Percentiles rank a stretch among this genome's conserved stretches.
phyloP scores from a whole-genome alignment of 768 basidiomycete species.

The Chlorophyllum brunneum region DNA sequence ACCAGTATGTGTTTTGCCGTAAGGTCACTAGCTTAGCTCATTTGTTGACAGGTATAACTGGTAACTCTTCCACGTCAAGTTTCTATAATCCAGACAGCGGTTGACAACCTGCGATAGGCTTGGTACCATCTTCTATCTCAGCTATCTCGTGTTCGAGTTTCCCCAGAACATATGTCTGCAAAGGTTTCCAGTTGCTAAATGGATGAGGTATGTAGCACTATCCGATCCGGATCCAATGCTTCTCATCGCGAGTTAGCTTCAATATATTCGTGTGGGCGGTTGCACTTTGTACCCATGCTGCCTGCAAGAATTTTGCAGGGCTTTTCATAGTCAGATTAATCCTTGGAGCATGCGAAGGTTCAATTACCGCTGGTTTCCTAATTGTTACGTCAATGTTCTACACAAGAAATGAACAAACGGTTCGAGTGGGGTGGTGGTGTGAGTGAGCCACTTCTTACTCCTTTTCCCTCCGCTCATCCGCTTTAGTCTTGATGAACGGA shows the following conservation, averaged over 20 bases:
- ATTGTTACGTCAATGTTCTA: constrained; percentile 80
- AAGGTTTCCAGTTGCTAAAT: constrained; percentile 71
- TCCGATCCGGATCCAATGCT: neutral
- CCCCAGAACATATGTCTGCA: constrained; percentile 73
- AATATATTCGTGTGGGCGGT: constrained; percentile 69
- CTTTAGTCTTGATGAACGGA: constrained; percentile 69
- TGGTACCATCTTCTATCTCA: constrained; percentile 71
- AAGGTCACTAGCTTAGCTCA: neutral
- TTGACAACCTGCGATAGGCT: constrained; percentile 43
- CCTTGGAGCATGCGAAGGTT: constrained; percentile 70
- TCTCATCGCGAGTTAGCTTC: constrained; percentile 30
- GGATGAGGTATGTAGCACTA: constrained; percentile 58
- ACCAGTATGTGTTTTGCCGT: constrained; percentile 41
- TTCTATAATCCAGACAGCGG: no score
- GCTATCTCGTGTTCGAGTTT: constrained; percentile 68
- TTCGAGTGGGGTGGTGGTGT: constrained; percentile 77
- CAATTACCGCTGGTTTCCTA: constrained; percentile 72
- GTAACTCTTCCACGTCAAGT: constrained; percentile 25
- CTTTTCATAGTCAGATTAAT: constrained; percentile 62
- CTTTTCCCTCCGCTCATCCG: neutral
- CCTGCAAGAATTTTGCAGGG: constrained; percentile 65
- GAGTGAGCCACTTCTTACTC: constrained; percentile 23
- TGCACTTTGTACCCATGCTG: constrained; percentile 58
- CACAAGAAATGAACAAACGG: constrained; percentile 64
- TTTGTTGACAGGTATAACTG: constrained; percentile 54